Percentiles rank a stretch among this genome's conserved stretches.
Conservation (phyloP, 257 asterid genomes). For the Rhazya stricta region DNA sequence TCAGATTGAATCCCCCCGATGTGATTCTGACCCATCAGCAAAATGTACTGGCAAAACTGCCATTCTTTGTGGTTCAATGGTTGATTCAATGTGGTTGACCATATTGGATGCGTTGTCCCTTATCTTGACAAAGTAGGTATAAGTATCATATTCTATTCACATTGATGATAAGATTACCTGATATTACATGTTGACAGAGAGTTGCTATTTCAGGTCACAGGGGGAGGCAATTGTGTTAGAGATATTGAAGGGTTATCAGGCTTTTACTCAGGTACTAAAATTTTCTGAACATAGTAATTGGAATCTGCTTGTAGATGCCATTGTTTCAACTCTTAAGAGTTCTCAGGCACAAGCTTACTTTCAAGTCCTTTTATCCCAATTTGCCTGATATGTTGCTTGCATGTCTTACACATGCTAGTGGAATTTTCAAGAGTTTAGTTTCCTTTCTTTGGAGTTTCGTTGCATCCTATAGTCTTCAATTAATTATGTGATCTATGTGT, state of each 20-base stretch:
- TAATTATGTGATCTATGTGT: not conserved
- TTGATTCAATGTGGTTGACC: constrained; percentile 88
- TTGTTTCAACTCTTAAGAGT: not conserved
- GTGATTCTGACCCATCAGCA: constrained; percentile 62
- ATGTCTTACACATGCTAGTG: not conserved
- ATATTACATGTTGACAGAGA: constrained; percentile 21
- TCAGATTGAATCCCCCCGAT: constrained; percentile 92
- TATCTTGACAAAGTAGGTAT: constrained; percentile 73
- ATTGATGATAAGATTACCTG: constrained; percentile 3
- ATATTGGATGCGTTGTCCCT: constrained; percentile 92
- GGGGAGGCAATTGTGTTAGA: constrained; percentile 98
- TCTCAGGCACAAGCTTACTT: not conserved
- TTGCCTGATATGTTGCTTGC: not conserved
- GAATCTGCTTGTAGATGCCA: constrained; percentile 11
- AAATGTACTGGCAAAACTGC: constrained; percentile 68
- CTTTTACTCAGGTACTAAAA: constrained; percentile 80
- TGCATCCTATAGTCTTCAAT: not conserved
- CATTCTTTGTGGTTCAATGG: constrained; percentile 73
- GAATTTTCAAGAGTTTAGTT: not conserved
- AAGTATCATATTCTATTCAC: constrained; percentile 20
- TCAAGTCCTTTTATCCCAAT: not conserved
- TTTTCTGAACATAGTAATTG: constrained; percentile 4
- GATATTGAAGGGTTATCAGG: constrained; percentile 98
- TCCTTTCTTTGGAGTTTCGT: constrained; percentile 7
- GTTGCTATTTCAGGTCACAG: constrained; percentile 61